Conservation (phyloP, 495 filamentous ascomycete species). For the Pseudoneurospora amorphoporcata region DNA sequence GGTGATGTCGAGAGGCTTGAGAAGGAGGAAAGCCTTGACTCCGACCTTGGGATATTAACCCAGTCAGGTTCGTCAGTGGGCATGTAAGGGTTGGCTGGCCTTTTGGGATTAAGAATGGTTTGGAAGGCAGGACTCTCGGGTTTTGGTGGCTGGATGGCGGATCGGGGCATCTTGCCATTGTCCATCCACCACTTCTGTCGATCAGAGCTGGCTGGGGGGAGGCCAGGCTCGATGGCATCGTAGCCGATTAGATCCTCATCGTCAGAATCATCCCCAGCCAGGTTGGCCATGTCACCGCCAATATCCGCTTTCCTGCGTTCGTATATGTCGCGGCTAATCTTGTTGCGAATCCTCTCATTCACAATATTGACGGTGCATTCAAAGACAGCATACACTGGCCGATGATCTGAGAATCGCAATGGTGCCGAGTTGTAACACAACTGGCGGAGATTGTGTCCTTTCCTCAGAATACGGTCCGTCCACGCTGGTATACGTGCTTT, state of each 20-base stretch:
- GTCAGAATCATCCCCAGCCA: conserved; percentile 47
- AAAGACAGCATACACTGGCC: conserved; percentile 85
- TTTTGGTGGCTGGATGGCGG: conserved; percentile 53
- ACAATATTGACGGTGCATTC: conserved; percentile 70
- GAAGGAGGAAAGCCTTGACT: conserved; percentile 35
- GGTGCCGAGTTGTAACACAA: conserved; percentile 67
- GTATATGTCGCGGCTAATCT: conserved; percentile 63
- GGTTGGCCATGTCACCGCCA: conserved; percentile 32
- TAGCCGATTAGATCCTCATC: conserved; percentile 68
- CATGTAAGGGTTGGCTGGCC: conserved; percentile 74
- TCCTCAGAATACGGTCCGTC: conserved; percentile 87
- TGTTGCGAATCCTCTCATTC: conserved; percentile 60
- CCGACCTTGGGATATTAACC: conserved; percentile 48
- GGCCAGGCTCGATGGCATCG: conserved; percentile 63
- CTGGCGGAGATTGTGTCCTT: conserved; percentile 74
- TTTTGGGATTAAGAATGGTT: conserved; percentile 55
- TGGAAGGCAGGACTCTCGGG: conserved; percentile 31
- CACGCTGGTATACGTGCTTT: conserved; percentile 93
- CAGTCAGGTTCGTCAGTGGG: conserved; percentile 64
- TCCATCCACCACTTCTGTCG: conserved; percentile 91
- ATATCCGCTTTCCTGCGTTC: conserved; percentile 52
- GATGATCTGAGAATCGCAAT: conserved; percentile 83
- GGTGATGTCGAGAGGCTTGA: conserved; percentile 35
- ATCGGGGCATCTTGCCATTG: conserved; percentile 68
- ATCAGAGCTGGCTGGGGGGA: conserved; percentile 87